Conservation (phyloP, 148 eudicot genomes). For the Limonium bicolor region DNA sequence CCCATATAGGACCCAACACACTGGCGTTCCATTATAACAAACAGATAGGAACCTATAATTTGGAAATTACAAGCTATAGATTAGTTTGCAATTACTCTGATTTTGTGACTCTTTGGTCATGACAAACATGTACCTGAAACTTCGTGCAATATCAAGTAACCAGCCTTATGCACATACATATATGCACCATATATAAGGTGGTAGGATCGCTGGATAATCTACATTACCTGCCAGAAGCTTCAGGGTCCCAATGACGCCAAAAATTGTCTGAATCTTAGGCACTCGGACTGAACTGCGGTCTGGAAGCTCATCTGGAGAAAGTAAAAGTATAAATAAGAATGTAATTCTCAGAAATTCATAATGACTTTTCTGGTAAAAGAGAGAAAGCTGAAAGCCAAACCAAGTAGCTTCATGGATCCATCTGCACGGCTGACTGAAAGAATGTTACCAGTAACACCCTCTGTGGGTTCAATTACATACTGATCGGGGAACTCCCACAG, state of each 20-base stretch:
- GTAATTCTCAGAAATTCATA: neutral
- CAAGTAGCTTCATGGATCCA: conserved; percentile 74
- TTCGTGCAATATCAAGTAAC: too few relatives aligned
- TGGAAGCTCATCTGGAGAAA: conserved; percentile 56
- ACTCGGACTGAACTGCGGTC: conserved; percentile 43
- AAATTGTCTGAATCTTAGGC: conserved; percentile 65
- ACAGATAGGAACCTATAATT: conserved; percentile 71
- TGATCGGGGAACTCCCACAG: conserved; percentile 86
- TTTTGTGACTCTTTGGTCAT: too few relatives aligned
- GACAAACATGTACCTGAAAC: too few relatives aligned
- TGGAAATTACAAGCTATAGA: too few relatives aligned
- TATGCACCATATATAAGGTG: too few relatives aligned
- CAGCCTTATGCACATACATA: too few relatives aligned
- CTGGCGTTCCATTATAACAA: conserved; percentile 73
- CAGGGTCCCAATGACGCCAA: conserved; percentile 76
- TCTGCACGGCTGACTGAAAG: conserved; percentile 63
- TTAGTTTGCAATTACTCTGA: too few relatives aligned
- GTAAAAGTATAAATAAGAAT: neutral
- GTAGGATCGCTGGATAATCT: too few relatives aligned
- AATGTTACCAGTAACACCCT: conserved; percentile 55
- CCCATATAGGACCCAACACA: conserved; percentile 84
- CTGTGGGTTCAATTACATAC: conserved; percentile 81
- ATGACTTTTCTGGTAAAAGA: neutral
- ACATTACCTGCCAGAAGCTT: conserved; percentile 78
- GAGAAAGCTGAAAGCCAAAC: conserved; percentile 15